Percentiles rank a stretch among this genome's conserved stretches.
These are phyloP conservation scores for Solanum rostratum DNA, from an alignment of 257 asterid species.

Conservation along the genomic window DNA sequence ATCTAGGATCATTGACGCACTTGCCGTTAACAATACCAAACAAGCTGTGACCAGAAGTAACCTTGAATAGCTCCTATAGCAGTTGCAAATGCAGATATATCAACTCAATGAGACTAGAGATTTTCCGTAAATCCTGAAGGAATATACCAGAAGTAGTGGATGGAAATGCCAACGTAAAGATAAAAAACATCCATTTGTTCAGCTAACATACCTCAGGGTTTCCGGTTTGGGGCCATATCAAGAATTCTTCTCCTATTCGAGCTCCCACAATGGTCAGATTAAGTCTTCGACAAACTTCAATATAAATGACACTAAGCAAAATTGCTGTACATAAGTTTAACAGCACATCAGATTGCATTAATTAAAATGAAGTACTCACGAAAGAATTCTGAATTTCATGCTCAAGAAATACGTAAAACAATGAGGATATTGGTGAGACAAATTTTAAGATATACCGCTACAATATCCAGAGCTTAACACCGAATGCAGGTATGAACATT, in stretches of 20 bases:
- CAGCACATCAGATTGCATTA: slow-evolving; percentile 3
- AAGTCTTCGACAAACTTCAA: slow-evolving; percentile 91
- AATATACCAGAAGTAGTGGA: not conserved
- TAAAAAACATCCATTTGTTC: not conserved
- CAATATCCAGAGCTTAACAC: slow-evolving; percentile 63
- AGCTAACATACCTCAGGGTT: slow-evolving; percentile 66
- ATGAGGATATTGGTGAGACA: not conserved
- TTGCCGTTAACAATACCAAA: slow-evolving; percentile 76
- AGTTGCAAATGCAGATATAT: not conserved
- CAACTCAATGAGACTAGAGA: not conserved
- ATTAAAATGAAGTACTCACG: not conserved
- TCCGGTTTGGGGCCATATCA: slow-evolving; percentile 90
- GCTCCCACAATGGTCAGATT: slow-evolving; percentile 85
- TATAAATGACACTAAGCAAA: slow-evolving; percentile 81
- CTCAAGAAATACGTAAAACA: not conserved
- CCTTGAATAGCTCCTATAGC: slow-evolving; percentile 73
- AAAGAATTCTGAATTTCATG: not conserved
- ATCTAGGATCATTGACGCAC: slow-evolving; percentile 80
- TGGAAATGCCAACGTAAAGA: not conserved
- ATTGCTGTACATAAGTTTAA: slow-evolving; percentile 46
- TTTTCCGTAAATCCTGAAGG: not conserved
- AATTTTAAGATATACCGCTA: slow-evolving; percentile 45
- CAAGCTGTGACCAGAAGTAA: slow-evolving; percentile 73
- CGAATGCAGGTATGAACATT: slow-evolving; percentile 77
- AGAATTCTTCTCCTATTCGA: slow-evolving; percentile 94